phyloP scores from a whole-genome alignment of 768 basidiomycete species.

The Cystobasidium onofrii region DNA sequence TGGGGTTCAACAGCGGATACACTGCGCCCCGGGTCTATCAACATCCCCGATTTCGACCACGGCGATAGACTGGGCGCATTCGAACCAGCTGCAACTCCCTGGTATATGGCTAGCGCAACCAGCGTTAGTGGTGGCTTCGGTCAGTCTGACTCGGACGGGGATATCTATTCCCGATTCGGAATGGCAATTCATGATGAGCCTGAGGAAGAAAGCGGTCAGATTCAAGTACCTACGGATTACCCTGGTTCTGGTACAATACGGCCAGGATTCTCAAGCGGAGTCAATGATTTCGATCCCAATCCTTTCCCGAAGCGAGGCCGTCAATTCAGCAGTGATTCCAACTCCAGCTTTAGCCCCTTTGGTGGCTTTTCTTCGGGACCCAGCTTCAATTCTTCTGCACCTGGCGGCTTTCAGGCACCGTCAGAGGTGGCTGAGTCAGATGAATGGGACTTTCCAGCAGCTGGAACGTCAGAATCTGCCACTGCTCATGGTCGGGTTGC shows the following conservation, averaged over 20 bases:
- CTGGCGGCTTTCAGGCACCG: not conserved
- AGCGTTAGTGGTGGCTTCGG: conserved; percentile 7
- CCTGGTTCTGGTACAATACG: conserved; percentile 1
- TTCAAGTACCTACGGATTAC: not conserved
- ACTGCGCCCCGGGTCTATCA: conserved; percentile 7
- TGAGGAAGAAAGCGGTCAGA: not conserved
- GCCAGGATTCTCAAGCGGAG: not conserved
- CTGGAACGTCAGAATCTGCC: not conserved
- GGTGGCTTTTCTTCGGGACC: not conserved
- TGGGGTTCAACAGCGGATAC: conserved; percentile 31
- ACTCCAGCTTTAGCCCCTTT: not conserved
- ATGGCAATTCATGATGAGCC: not conserved
- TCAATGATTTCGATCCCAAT: conserved; percentile 4
- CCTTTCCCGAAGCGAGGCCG: not conserved
- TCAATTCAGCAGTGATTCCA: not conserved
- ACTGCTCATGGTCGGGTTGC: not conserved
- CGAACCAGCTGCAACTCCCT: conserved; percentile 2
- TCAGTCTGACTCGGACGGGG: not conserved
- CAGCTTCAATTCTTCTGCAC: not conserved
- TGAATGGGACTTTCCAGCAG: not conserved
- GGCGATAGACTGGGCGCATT: not conserved
- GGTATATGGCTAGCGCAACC: conserved; percentile 15
- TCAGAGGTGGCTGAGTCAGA: not conserved
- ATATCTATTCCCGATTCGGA: not conserved
- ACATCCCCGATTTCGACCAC: conserved; percentile 29